Evolutionary conservation across 2,329 filamentous ascomycete genomes (phyloP).

Genomic region (Pseudopyricularia cyperi): DNA sequence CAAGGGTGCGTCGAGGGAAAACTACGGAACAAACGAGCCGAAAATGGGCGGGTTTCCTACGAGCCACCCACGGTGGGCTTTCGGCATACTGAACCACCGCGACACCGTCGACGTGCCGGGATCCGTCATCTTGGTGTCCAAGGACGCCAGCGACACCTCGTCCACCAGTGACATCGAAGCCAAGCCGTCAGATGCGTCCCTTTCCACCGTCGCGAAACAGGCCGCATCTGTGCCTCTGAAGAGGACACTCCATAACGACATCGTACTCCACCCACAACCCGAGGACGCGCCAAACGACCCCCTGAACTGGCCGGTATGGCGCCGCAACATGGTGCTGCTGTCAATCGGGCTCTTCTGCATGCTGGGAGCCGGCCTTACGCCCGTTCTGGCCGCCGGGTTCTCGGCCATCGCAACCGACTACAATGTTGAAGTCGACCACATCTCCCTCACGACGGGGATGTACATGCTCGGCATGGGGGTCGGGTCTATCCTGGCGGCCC

Average conservation of each 20-base stretch:
- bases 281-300: conserved; percentile 86
- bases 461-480: conserved; percentile 91
- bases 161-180: conserved; percentile 46
- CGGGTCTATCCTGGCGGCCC: conserved; percentile 72
- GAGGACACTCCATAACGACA: conserved; percentile 65
- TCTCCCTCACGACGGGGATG: conserved; percentile 78
- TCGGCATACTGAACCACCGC: conserved; percentile 76
- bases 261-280: conserved; percentile 84
- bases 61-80: conserved; percentile 33
- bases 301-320: conserved; percentile 78
- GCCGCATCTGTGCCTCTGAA: conserved; percentile 38
- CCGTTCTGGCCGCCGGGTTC: conserved; percentile 82
- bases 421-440: conserved; percentile 52
- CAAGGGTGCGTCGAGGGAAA: too few relatives aligned
- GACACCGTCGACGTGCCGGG: conserved; percentile 68
- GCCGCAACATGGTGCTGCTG: conserved; percentile 65
- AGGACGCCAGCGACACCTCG: conserved; percentile 42
- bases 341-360: conserved; percentile 87
- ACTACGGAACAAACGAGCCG: too few relatives aligned
- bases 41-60: neutral
- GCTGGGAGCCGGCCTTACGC: conserved; percentile 85
- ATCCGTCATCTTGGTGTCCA: conserved; percentile 43
- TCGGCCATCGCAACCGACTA: conserved; percentile 58
- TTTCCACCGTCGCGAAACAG: conserved; percentile 12
- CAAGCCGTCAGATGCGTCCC: conserved; percentile 31